Base-by-base conservation (phyloP, 2,329 filamentous ascomycete species). In the Cladosporium sp. region DNA sequence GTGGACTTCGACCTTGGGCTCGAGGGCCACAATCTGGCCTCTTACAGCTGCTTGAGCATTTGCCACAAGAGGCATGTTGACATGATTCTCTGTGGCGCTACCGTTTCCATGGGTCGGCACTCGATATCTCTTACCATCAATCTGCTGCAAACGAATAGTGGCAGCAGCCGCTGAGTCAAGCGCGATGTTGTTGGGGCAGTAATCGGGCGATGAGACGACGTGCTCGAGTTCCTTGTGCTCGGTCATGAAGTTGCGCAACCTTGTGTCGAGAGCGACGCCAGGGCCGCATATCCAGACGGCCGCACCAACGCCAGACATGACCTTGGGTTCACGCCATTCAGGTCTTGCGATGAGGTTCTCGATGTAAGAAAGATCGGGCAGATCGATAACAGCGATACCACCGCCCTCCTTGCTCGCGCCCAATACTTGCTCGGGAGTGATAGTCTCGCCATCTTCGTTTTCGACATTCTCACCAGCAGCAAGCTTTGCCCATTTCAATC, bases 391-490 rank as follows among this genome's bases (percentile, higher is more conserved):
- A 10, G 91, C 90, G 68, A 97, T 83, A 2, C 92, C 93, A 64
- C 83, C 86, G 13, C 93, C 93, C 6, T 85, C 83, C 64, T 88
- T 84, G 3, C 84, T 79, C 13, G 88, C 81, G 1, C 85, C 92
- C 60, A 99, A 74, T 1, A 98, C 93, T 89, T 96, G 95, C 0
- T 95, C 91, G 1, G 94, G 90, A 0, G 89, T 95, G 32, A 99
- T 86, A 0, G 84, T 85, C 7, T 81, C 83, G 5, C 92, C 93
- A 71, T 89, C 85, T 16, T 82, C 79, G 26, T 86, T 88, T 62
- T 81, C 79, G 1, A 95, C 88, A 57, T 77, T 88, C 67, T 88
- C 69, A 2, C 93, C 92, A 1, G 73, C 75, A 0, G 89, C 83
- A 51, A 99, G 82, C 14, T 76, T 72, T 39, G 82, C 82, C 76